Conservation (phyloP, 2,329 filamentous ascomycete species). For the Pezicula radicicola region DNA sequence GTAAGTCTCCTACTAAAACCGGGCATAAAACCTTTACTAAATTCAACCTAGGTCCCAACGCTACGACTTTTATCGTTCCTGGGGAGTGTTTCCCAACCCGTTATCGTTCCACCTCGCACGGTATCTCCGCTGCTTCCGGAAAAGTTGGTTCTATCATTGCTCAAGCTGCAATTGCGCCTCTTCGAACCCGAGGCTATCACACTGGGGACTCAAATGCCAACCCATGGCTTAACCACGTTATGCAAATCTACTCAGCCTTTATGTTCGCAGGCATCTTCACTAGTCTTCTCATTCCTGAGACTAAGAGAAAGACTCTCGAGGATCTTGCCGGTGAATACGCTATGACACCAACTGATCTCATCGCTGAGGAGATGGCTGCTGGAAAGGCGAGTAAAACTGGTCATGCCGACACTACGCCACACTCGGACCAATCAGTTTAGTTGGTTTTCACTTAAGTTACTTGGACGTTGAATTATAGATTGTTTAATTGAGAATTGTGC, state of each 20-base stretch:
- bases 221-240: slow-evolving; percentile 68
- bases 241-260: slow-evolving; percentile 77
- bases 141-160: slow-evolving; percentile 33
- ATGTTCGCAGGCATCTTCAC: slow-evolving; percentile 72
- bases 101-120: slow-evolving; percentile 32
- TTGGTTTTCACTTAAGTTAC: too few species aligned
- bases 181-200: slow-evolving; percentile 34
- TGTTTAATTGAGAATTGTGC: too few species aligned
- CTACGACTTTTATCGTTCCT: slow-evolving; percentile 34
- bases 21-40: too few species aligned
- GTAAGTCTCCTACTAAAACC: slow-evolving; percentile 1
- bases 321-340: slow-evolving; percentile 58
- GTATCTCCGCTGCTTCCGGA: slow-evolving; percentile 32
- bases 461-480: too few species aligned
- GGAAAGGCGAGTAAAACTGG: background rate
- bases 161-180: slow-evolving; percentile 50
- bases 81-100: slow-evolving; percentile 35
- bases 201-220: slow-evolving; percentile 18
- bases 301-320: slow-evolving; percentile 71
- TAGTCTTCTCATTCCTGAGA: slow-evolving; percentile 72
- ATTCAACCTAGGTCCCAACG: slow-evolving; percentile 19
- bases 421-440: too few species aligned
- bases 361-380: background rate
- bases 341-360: background rate
- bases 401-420: too few species aligned